Conservation (phyloP, 257 asterid species). For the Salvia hispanica region DNA sequence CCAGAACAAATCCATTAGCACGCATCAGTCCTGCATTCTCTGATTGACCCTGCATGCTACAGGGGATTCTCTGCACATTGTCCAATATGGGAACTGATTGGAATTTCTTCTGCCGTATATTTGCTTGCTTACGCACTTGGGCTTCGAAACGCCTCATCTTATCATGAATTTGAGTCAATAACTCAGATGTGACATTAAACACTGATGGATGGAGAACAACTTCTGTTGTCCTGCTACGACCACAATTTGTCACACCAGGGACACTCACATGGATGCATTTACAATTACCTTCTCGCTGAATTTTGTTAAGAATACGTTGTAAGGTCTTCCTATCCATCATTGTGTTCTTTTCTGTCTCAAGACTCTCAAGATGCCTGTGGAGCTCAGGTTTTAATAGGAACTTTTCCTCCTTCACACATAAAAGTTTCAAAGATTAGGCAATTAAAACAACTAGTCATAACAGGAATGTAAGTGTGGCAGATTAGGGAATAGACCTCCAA, state of each 20-base stretch:
- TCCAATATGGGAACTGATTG: slow-evolving; percentile 56
- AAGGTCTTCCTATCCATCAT: slow-evolving; percentile 77
- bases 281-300: slow-evolving; percentile 81
- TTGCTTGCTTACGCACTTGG: slow-evolving; percentile 57
- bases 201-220: slow-evolving; percentile 89
- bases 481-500: slow-evolving; percentile 65
- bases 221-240: slow-evolving; percentile 59
- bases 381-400: slow-evolving; percentile 78
- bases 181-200: slow-evolving; percentile 52
- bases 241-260: slow-evolving; percentile 81
- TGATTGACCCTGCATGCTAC: slow-evolving; percentile 46
- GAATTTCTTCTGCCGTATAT: slow-evolving; percentile 50
- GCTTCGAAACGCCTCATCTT: slow-evolving; percentile 69
- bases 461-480: slow-evolving; percentile 27
- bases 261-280: slow-evolving; percentile 65
- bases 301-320: slow-evolving; percentile 72
- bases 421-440: slow-evolving; percentile 28
- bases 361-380: slow-evolving; percentile 71
- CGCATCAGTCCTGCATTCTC: slow-evolving; percentile 66
- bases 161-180: slow-evolving; percentile 73
- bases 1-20: slow-evolving; percentile 71
- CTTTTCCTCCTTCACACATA: slow-evolving; percentile 81
- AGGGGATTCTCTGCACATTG: slow-evolving; percentile 69
- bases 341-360: slow-evolving; percentile 66
- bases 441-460: slow-evolving; percentile 30